phyloP scores from a whole-genome alignment of 2,329 filamentous ascomycete genomes.

The Cadophora gregata region DNA sequence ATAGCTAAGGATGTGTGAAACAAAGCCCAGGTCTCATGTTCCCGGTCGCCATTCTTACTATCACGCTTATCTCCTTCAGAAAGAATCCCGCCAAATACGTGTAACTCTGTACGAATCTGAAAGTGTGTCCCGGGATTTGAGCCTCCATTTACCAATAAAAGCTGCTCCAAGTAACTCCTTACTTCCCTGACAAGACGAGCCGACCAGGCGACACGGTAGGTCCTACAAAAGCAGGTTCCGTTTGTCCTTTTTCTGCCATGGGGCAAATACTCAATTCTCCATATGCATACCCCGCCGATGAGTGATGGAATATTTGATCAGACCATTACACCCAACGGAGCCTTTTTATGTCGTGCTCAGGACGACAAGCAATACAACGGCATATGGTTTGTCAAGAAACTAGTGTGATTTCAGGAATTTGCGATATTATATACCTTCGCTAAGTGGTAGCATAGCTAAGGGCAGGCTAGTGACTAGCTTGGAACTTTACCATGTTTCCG shows the following conservation, averaged over 20 bases:
- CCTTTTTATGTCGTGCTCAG: slow-evolving; percentile 16
- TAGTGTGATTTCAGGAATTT: background rate
- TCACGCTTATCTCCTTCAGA: slow-evolving; percentile 65
- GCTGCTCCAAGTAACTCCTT: background rate
- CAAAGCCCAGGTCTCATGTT: background rate
- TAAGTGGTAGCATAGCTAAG: background rate
- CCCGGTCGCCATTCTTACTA: slow-evolving; percentile 54
- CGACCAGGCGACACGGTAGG: slow-evolving; percentile 18
- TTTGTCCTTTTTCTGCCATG: background rate
- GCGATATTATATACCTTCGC: background rate
- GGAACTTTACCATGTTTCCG: background rate
- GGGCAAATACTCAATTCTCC: slow-evolving; percentile 1
- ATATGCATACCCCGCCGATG: slow-evolving; percentile 3
- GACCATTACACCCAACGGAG: slow-evolving; percentile 3
- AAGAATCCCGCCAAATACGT: slow-evolving; percentile 44
- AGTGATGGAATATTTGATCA: background rate
- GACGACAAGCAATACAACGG: background rate
- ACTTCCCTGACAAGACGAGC: background rate
- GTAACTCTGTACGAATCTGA: background rate
- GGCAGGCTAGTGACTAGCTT: background rate
- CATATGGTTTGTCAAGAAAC: background rate
- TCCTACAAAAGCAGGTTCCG: slow-evolving; percentile 5
- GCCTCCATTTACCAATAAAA: background rate
- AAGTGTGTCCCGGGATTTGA: background rate
- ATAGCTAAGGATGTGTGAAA: background rate